Evolutionary conservation across 192 early-diverging fungal species (phyloP).

Genomic region (Linnemannia hyalina): DNA sequence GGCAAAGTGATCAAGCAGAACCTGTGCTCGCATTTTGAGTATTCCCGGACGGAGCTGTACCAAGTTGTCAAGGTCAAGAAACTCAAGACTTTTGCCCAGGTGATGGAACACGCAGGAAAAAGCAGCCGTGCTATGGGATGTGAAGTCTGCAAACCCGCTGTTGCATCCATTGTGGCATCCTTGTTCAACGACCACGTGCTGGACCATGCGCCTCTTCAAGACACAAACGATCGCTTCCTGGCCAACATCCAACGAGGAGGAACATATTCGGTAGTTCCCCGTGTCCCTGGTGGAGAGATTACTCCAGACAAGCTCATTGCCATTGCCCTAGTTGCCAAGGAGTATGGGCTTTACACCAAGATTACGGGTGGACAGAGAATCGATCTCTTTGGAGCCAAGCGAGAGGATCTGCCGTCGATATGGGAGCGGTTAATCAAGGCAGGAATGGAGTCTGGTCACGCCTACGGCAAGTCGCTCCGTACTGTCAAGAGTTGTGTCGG

Average conservation of each 20-base stretch:
- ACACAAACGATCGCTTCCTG: slow-evolving; percentile 78
- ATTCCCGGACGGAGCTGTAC: slow-evolving; percentile 70
- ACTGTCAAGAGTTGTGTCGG: slow-evolving; percentile 81
- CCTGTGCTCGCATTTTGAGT: slow-evolving; percentile 74
- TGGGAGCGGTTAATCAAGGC: slow-evolving; percentile 74
- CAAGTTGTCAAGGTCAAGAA: slow-evolving; percentile 72
- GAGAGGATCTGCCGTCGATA: slow-evolving; percentile 73
- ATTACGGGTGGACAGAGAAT: slow-evolving; percentile 81
- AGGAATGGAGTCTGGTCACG: slow-evolving; percentile 78
- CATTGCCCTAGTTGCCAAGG: slow-evolving; percentile 72
- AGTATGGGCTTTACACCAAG: slow-evolving; percentile 74
- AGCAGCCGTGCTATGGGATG: slow-evolving; percentile 59
- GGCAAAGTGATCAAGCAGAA: slow-evolving; percentile 66
- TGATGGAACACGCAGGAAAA: slow-evolving; percentile 62
- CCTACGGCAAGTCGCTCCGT: slow-evolving; percentile 77
- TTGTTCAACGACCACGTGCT: slow-evolving; percentile 77
- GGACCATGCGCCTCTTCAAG: slow-evolving; percentile 66
- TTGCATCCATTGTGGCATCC: slow-evolving; percentile 74
- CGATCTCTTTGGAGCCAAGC: slow-evolving; percentile 77
- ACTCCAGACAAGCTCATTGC: slow-evolving; percentile 75
- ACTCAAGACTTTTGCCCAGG: slow-evolving; percentile 64
- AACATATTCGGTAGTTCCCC: slow-evolving; percentile 73
- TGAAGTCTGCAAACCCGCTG: slow-evolving; percentile 73
- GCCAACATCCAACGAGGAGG: slow-evolving; percentile 81
- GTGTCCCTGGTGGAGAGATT: slow-evolving; percentile 75